Evolutionary conservation across 306 rosid genomes (phyloP), one percentile per base, ranked within the genome.

Genomic region (Trifolium dubium): DNA sequence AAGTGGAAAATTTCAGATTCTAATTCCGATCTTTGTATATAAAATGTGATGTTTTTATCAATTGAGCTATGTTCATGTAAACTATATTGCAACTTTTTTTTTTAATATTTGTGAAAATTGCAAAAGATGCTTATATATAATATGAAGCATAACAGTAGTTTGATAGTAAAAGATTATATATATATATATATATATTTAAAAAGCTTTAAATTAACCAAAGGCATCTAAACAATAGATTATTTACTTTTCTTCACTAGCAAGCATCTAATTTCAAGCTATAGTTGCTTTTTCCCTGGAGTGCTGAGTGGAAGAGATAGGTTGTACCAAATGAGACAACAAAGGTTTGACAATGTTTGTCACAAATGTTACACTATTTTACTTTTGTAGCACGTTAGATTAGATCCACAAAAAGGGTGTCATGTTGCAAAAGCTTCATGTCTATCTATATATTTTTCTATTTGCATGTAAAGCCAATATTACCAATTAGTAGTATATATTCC

Each of bases 351-450:
- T 62, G 65, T 35, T 41, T 65, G 53, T 37, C 67, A 71, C 32
- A 78, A 79, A 56, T 35, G 19, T 32, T 13, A 17, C 7, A 53
- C 37, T 18, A 61, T 30, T 64, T 46, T 30, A 44, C 64, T 66
- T 82, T 31, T 13, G 1, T 54, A 23, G 35, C 78, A 76, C 75
- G 73, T 71, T 75, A 64, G 75, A 69, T 69, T 77, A 70, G 76
- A 74, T 70, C 53, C 74, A 67, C 37, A 31, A 1, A 74, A 67
- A 55, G 41, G 62, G 18, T 63, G 68, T 76, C 71, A 83, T 34
- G 43, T 59, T 74, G 75, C 49, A 17, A 69, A 78, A 78, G 67
- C n/a, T 58, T 58, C 5, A 18, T 64, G 64, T 30, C 41, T 37
- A 37, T 53, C 65, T 28, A 43, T 58, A 17, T 50, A 49, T 51